Evolutionary conservation across 257 asterid species (phyloP).

Genomic region (Lycium ferocissimum): DNA sequence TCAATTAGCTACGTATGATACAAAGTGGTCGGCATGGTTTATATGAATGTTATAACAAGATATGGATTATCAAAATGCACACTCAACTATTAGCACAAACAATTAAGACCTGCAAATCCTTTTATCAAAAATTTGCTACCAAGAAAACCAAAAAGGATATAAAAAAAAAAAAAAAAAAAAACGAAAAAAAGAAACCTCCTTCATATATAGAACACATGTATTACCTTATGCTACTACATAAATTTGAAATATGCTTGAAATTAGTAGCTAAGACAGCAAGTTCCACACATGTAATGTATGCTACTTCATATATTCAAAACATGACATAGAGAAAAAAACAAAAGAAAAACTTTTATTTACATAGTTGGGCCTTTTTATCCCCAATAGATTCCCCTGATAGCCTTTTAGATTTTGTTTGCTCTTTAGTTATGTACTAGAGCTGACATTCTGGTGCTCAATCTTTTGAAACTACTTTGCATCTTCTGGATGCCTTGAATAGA

Average conservation of each 20-base stretch:
- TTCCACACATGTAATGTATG: not conserved
- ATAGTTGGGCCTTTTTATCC: no score
- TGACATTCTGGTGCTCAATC: no score
- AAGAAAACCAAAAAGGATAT: not conserved
- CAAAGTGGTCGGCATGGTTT: not conserved
- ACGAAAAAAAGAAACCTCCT: not conserved
- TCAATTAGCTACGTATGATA: not conserved
- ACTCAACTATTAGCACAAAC: not conserved
- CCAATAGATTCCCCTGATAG: no score
- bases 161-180: no score
- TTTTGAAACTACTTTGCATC: no score
- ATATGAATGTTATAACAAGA: not conserved
- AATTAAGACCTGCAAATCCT: not conserved
- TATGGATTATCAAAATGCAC: conserved; percentile 6
- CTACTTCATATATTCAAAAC: conserved; percentile 7
- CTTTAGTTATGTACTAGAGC: no score
- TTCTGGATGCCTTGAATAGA: no score
- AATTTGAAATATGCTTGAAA: not conserved
- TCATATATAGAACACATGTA: not conserved
- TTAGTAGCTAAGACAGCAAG: not conserved
- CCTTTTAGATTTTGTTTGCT: no score
- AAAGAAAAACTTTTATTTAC: not conserved
- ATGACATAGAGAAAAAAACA: not conserved
- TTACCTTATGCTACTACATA: not conserved
- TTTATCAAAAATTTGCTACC: not conserved